Evolutionary conservation across 2,329 filamentous ascomycete genomes (phyloP).

Genomic region (Aspergillus ibericus): DNA sequence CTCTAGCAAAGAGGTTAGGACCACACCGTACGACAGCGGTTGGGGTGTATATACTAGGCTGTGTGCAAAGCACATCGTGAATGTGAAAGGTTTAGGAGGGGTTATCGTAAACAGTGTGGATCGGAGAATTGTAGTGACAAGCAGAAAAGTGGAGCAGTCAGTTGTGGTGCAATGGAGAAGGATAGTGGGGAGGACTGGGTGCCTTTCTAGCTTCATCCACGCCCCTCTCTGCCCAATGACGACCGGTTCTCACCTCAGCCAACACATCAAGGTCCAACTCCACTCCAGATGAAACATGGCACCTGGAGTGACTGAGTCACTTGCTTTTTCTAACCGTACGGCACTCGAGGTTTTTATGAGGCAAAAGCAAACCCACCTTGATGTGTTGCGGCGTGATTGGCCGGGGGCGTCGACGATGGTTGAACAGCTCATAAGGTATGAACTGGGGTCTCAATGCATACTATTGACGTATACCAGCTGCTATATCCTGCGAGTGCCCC

Average conservation of each 20-base stretch:
- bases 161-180: not conserved
- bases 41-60: too few species aligned
- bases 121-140: too few species aligned
- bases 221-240: not conserved
- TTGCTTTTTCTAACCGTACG: not conserved
- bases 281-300: not conserved
- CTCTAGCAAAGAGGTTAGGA: too few species aligned
- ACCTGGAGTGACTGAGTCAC: not conserved
- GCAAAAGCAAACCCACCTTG: not conserved
- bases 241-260: not conserved
- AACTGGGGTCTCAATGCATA: not conserved
- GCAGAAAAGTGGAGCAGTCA: too few species aligned
- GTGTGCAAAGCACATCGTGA: too few species aligned
- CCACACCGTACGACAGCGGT: too few species aligned
- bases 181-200: not conserved
- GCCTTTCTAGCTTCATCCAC: not conserved
- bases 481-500: not conserved
- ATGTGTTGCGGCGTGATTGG: slow-evolving; percentile 3
- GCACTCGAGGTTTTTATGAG: not conserved
- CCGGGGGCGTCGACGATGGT: not conserved
- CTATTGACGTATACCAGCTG: not conserved
- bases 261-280: not conserved
- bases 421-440: slow-evolving; percentile 8
- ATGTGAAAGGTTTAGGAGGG: too few species aligned
- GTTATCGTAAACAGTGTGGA: too few species aligned